Conservation (phyloP, 2,329 filamentous ascomycete genomes). For the Aspergillus carbonarius region DNA sequence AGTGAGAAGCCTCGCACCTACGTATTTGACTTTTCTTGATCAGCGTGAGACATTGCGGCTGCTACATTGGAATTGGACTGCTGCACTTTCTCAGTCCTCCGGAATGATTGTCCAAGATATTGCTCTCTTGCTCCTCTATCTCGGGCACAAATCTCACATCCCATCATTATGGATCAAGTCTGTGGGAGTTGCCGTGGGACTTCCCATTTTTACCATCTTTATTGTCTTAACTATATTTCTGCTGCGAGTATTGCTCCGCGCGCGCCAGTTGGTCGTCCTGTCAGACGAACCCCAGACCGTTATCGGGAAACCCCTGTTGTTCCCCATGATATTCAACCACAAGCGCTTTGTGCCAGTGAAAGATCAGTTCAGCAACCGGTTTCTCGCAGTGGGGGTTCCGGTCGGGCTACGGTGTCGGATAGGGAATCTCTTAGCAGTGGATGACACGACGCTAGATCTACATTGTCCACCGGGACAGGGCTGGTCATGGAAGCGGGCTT, state of each 20-base stretch:
- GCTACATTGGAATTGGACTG: too few species aligned
- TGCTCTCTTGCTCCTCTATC: not conserved
- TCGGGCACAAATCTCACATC: constrained; percentile 2
- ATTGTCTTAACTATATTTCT: not conserved
- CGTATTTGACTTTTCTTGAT: too few species aligned
- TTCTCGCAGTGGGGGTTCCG: constrained; percentile 6
- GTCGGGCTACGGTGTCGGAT: constrained; percentile 10
- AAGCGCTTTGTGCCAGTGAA: constrained; percentile 6
- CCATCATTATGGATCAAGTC: constrained; percentile 2
- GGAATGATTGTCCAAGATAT: not conserved
- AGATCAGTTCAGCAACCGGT: constrained; percentile 8
- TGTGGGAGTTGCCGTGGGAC: not conserved
- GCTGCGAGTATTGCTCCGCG: not conserved
- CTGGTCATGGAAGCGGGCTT: not conserved
- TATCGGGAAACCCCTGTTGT: constrained; percentile 9
- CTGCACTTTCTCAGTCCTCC: not conserved
- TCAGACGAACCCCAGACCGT: constrained; percentile 1
- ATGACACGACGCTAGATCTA: not conserved
- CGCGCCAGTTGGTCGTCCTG: not conserved
- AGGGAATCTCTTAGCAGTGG: constrained; percentile 6
- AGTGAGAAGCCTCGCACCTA: too few species aligned
- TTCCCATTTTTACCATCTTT: not conserved
- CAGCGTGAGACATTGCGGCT: too few species aligned
- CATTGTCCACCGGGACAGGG: not conserved
- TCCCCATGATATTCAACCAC: constrained; percentile 10